phyloP scores from a whole-genome alignment of 352 stramenopile genomes.

The Phytophthora cryptogea region DNA sequence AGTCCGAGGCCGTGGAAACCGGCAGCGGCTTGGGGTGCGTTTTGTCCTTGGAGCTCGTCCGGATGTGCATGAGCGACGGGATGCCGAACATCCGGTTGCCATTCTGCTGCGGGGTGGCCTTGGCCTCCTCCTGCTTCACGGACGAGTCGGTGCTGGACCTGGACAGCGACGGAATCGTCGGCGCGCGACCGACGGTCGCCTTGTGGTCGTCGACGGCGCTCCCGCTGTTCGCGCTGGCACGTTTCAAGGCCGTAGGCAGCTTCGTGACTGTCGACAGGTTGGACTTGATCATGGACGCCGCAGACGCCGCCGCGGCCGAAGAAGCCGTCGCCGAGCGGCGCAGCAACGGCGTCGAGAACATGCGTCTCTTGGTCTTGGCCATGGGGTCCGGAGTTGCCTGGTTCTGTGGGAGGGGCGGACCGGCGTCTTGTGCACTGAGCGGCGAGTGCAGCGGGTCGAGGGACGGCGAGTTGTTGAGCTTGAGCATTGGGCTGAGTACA shows the following conservation, averaged over 20 bases:
- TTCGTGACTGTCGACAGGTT: constrained; percentile 42
- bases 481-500: background rate
- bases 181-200: constrained; percentile 1
- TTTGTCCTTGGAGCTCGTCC: constrained; percentile 31
- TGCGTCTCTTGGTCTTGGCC: constrained; percentile 38
- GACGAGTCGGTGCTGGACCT: constrained; percentile 28
- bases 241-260: constrained; percentile 34
- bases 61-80: constrained; percentile 35
- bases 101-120: constrained; percentile 8
- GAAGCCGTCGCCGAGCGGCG: constrained; percentile 44
- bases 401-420: constrained; percentile 11
- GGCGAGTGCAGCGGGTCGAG: constrained; percentile 30
- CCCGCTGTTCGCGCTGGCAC: constrained; percentile 11
- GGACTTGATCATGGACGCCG: constrained; percentile 36
- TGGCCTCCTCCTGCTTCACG: constrained; percentile 21
- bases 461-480: constrained; percentile 7
- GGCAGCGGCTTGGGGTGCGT: constrained; percentile 11
- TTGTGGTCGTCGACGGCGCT: constrained; percentile 11
- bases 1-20: constrained; percentile 2
- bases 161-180: constrained; percentile 17
- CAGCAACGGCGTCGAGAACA: constrained; percentile 44
- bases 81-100: constrained; percentile 30
- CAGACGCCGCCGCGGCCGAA: constrained; percentile 35
- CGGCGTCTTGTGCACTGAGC: constrained; percentile 19
- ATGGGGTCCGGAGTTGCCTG: constrained; percentile 16